Percentiles rank a stretch among this genome's conserved stretches.
These are phyloP conservation scores for Fusarium nisikadoi DNA, from an alignment of 2,329 filamentous ascomycete genomes.

Conservation along the genomic window DNA sequence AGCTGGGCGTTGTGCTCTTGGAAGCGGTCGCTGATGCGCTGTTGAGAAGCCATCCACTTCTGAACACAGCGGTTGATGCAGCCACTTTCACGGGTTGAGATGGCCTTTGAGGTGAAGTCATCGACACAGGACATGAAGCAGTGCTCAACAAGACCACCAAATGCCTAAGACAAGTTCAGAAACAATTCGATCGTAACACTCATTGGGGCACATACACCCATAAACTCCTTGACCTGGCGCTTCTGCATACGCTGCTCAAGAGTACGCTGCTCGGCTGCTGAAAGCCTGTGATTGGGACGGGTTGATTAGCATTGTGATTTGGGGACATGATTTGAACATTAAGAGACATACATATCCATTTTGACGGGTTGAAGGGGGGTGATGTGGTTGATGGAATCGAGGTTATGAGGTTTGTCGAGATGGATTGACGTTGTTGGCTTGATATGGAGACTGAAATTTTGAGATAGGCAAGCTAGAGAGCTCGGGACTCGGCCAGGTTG, in stretches of 20 bases:
- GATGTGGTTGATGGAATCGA: constrained; percentile 17
- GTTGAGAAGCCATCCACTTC: constrained; percentile 93
- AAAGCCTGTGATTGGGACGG: constrained; percentile 64
- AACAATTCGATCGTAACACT: no score
- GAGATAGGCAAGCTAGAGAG: constrained; percentile 35
- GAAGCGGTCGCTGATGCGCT: constrained; percentile 92
- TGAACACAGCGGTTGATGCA: constrained; percentile 96
- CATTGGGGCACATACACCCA: constrained; percentile 76
- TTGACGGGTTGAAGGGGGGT: constrained; percentile 27
- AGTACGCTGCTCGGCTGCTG: constrained; percentile 85
- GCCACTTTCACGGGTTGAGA: constrained; percentile 86
- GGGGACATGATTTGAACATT: no score
- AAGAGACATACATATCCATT: constrained; percentile 46
- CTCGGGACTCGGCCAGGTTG: constrained; percentile 20
- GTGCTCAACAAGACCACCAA: constrained; percentile 69
- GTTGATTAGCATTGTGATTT: constrained; percentile 11
- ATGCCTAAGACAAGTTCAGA: constrained; percentile 45
- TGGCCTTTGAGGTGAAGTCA: constrained; percentile 97
- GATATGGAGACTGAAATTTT: constrained; percentile 45
- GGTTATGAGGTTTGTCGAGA: constrained; percentile 16
- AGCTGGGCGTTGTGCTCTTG: constrained; percentile 74
- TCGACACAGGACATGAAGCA: constrained; percentile 98
- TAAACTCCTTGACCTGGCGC: constrained; percentile 99
- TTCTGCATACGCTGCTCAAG: constrained; percentile 95
- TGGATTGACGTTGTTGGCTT: constrained; percentile 26